Evolutionary conservation across 331 rosid genomes (phyloP), one percentile per base, ranked within the genome.

Genomic region (Acacia pycnantha): DNA sequence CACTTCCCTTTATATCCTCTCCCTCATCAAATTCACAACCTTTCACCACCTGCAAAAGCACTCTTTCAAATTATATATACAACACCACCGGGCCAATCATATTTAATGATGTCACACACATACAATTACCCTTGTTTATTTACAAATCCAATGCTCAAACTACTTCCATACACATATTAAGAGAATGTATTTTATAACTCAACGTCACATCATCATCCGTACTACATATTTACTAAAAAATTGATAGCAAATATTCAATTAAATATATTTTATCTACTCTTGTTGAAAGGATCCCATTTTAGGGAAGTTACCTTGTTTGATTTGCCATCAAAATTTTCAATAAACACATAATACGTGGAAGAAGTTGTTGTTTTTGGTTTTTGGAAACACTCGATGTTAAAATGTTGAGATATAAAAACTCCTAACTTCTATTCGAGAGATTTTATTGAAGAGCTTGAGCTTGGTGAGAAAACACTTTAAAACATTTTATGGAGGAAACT

Each of bases 131-230:
- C 33, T 43, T 44, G 24, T 81, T 31, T 46, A 77, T 31, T 74
- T 33, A 40, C 61, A 82, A n/a, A 18, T 70, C 22, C 46, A 21
- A 54, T 58, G 48, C 76, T 69, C 24, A 70, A 61, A 80, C 62
- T 24, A 37, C 29, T 27, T 66, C 47, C 29, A 33, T 2, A 62
- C 47, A 64, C 35, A n/a, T 11, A 15, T 64, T 27, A 37, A 68
- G 71, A 31, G 71, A 16, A 31, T 6, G 12, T 31, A 31, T 16
- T 65, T 33, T 31, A 18, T 31, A 65, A 16, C 24, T 16, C 71
- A 65, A 65, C 71, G n/a, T 18, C 8, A 6, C 21, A 16, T 50
- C 31, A 59, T 12, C 43, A 15, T 14, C 2, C 11, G 9, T 65
- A 31, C 37, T 15, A 64, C 2, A 64, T 64, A 1, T 29, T 29